Percentiles rank a stretch among this genome's conserved stretches.
Evolutionary conservation across 2,329 filamentous ascomycete species (phyloP).

Genomic region (Fusarium protoensiforme): DNA sequence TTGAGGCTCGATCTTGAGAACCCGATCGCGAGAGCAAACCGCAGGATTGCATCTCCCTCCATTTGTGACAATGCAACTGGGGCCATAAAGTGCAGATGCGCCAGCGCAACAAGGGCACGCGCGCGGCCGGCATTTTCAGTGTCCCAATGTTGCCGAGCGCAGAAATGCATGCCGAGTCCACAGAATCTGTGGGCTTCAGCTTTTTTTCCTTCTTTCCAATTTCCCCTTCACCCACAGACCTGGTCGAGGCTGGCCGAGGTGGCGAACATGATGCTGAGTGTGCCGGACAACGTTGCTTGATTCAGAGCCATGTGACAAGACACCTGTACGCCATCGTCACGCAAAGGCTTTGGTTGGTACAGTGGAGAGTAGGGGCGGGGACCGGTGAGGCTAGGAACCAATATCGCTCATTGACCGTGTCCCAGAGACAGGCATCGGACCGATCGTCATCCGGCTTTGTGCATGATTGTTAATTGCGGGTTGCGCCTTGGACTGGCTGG

Average conservation of each 20-base stretch:
- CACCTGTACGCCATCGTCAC: conserved; percentile 41
- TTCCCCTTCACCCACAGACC: conserved; percentile 17
- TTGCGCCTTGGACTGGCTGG: conserved; percentile 6
- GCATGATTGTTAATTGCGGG: conserved; percentile 17
- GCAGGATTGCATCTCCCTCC: conserved; percentile 11
- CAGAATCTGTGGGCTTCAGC: conserved; percentile 6
- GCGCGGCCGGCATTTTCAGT: conserved; percentile 16
- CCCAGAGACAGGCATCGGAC: conserved; percentile 27
- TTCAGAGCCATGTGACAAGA: conserved; percentile 40
- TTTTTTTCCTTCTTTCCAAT: not conserved
- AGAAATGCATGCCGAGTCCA: conserved; percentile 22
- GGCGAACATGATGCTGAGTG: conserved; percentile 11
- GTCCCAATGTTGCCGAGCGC: conserved; percentile 13
- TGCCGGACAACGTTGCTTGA: conserved; percentile 17
- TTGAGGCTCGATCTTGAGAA: conserved; percentile 10
- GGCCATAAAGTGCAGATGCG: conserved; percentile 12
- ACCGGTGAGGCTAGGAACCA: conserved; percentile 41
- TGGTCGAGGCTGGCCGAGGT: conserved; percentile 32
- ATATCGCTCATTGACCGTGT: conserved; percentile 28
- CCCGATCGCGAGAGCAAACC: conserved; percentile 6
- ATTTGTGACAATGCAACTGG: conserved; percentile 19
- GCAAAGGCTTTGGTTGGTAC: conserved; percentile 42
- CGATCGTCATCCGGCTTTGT: conserved; percentile 30
- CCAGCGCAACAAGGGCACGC: conserved; percentile 16
- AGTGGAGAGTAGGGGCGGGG: conserved; percentile 35